A percentile compares a stretch with the other conserved stretches of the same genome.
phyloP scores from a whole-genome alignment of 225 moss, liverwort and hornwort genomes.

The Sphagnum contortum region DNA sequence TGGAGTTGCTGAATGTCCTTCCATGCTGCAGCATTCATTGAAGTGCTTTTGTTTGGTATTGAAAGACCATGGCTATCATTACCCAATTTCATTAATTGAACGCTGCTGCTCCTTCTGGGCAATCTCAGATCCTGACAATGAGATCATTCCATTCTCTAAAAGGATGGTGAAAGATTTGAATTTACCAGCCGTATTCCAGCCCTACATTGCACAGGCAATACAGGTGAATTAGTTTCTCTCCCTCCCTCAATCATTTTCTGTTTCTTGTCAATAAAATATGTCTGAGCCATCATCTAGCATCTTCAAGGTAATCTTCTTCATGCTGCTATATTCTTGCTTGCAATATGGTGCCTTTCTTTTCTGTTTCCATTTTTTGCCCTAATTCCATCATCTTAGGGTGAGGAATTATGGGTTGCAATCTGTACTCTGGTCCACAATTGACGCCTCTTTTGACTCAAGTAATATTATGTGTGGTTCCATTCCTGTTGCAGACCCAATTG shows the following conservation, averaged over 20 bases:
- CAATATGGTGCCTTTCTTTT: neutral
- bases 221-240: constrained; percentile 18
- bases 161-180: constrained; percentile 38
- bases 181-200: constrained; percentile 33
- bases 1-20: neutral
- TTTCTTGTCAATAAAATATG: neutral
- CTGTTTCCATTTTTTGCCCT: neutral
- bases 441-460: too few species aligned
- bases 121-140: constrained; percentile 37
- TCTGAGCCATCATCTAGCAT: neutral
- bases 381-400: neutral
- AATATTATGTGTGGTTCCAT: neutral
- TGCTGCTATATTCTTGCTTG: neutral
- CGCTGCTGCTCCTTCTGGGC: neutral
- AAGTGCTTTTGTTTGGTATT: neutral
- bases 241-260: neutral
- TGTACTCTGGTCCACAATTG: too few species aligned
- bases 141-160: constrained; percentile 37
- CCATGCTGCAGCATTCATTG: neutral
- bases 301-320: too few species aligned
- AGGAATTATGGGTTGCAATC: neutral
- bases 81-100: too few species aligned
- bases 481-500: constrained; percentile 28
- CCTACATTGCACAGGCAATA: constrained; percentile 43
- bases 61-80: too few species aligned